Base-by-base conservation (phyloP, 805 yeast species). In the Nakazawaea ambrosiae region DNA sequence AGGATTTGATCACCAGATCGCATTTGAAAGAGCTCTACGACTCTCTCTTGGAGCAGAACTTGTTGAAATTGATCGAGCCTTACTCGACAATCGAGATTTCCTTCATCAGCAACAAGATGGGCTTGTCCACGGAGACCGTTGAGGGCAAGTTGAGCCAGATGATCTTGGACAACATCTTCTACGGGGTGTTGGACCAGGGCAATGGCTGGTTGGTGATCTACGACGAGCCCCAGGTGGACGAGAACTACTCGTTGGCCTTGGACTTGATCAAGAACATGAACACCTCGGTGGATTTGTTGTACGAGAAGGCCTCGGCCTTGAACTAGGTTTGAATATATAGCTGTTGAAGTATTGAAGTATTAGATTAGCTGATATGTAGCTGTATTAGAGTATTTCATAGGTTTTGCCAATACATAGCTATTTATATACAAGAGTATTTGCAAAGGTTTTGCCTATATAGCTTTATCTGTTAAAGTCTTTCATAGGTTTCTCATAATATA, bases 151-250 rank as follows among this genome's bases (percentile, higher is more conserved):
- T 92, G 46, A 80, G 94, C 34, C 97, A 90, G 61, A 90, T 92
- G 97, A 90, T 92, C 49, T 71, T 92, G 50, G 98, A 92, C 61
- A 82, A 86, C 53, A 84, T 88, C n/a, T 87, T 92, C 50, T 83
- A 80, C 54, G 99, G 98, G 33, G 97, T 92, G 26, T 69, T 92
- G 49, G 98, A 92, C 60, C 99, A 92, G 66, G 97, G 97, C 33
- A 89, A 89, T 57, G 98, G 98, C 7, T 92, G 97, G 96, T 71
- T 92, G 50, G 80, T 87, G 47, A 76, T 92, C 41, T 92, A 85
- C 54, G 95, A 87, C 42, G 84, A 88, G 55, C 95, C 96, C 29
- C 78, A 75, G 53, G 77, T 78, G 44, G 97, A 92, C 59, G 84
- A 84, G 27, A 80, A 94, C 35, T 92, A 90, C 54, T 92, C 82